Evolutionary conservation across 1,284 basidiomycete species (phyloP).

Genomic region (Fistulinella cinereoalba): DNA sequence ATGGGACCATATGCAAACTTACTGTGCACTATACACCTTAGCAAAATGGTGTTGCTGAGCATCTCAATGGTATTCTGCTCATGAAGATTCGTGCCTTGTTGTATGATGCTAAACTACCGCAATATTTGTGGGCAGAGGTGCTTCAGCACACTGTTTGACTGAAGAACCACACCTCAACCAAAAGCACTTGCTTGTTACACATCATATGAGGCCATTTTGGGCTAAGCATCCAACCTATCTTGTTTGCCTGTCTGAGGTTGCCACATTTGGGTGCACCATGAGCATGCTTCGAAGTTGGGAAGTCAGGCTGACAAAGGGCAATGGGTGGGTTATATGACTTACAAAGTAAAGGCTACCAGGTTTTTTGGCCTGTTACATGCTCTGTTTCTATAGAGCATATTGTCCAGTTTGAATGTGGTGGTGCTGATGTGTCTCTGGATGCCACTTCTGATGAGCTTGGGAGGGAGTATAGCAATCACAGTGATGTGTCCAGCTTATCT

Average conservation of each 20-base stretch:
- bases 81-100: neutral
- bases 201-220: neutral
- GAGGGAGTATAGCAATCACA: too few species aligned
- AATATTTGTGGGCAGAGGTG: conserved; percentile 1
- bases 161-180: neutral
- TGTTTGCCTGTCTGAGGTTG: neutral
- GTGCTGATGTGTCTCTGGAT: neutral
- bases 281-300: neutral
- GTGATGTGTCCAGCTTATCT: too few species aligned
- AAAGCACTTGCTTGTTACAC: neutral
- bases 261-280: neutral
- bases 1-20: neutral
- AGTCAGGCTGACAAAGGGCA: neutral
- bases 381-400: neutral
- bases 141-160: conserved; percentile 3
- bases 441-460: neutral
- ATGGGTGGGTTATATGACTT: neutral
- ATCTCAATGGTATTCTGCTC: neutral
- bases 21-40: neutral
- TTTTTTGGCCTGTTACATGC: neutral
- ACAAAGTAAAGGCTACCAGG: neutral
- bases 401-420: neutral
- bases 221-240: neutral
- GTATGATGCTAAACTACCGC: neutral
- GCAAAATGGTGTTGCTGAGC: conserved; percentile 1